Percentiles rank a stretch among this genome's conserved stretches.
Conservation (phyloP, 305 asterid genomes). For the Stenogyne calaminthoides region DNA sequence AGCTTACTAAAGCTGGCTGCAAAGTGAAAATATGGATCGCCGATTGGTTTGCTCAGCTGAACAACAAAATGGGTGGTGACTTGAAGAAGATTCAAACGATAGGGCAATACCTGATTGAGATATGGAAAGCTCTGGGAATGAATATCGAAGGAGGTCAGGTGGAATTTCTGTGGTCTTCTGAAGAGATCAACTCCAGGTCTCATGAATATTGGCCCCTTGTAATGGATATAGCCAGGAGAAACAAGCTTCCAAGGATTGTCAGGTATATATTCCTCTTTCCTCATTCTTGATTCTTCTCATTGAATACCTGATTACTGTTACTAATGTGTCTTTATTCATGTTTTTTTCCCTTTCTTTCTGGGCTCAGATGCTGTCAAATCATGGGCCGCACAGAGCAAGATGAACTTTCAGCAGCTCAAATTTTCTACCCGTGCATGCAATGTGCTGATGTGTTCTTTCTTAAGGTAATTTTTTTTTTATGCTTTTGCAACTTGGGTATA, state of each 20-base stretch:
- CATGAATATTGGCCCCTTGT: constrained; percentile 92
- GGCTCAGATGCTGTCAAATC: constrained; percentile 75
- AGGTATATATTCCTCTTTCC: constrained; percentile 41
- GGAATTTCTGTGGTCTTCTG: constrained; percentile 92
- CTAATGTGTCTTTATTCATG: not conserved
- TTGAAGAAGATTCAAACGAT: constrained; percentile 72
- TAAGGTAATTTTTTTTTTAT: constrained; percentile 50
- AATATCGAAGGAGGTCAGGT: constrained; percentile 73
- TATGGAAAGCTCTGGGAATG: constrained; percentile 93
- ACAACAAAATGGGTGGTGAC: constrained; percentile 93
- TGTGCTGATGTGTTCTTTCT: constrained; percentile 92
- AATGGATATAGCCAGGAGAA: constrained; percentile 80
- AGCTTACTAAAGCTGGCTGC: constrained; percentile 83
- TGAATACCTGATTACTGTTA: not conserved
- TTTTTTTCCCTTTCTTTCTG: not conserved
- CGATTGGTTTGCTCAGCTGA: constrained; percentile 90
- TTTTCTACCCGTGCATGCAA: constrained; percentile 95
- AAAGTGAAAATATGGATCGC: constrained; percentile 91
- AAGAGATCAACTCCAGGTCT: constrained; percentile 74
- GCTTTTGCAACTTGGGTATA: constrained; percentile 14
- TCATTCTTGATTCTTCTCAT: not conserved
- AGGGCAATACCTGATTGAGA: constrained; percentile 81
- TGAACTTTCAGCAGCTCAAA: constrained; percentile 86
- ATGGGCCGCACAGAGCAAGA: constrained; percentile 95
- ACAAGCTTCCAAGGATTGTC: constrained; percentile 74